A percentile compares a stretch with the other conserved stretches of the same genome.
Conservation (phyloP, 1,284 basidiomycete genomes). For the Cutaneotrichosporon sp. region DNA sequence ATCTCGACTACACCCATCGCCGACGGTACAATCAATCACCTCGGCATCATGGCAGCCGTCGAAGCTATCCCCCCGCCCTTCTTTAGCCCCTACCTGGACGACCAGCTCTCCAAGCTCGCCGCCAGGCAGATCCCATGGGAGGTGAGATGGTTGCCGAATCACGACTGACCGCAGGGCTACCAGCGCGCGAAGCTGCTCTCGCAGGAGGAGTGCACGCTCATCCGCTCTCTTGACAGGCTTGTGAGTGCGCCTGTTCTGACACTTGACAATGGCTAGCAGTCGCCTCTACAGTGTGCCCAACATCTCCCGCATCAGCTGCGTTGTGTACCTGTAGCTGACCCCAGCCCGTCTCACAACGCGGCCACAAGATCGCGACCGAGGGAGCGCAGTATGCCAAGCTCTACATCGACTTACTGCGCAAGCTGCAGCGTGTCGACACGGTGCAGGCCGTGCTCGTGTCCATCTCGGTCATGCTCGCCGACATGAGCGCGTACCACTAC, state of each 20-base stretch:
- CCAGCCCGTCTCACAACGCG: slow-evolving; percentile 68
- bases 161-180: slow-evolving; percentile 66
- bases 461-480: slow-evolving; percentile 80
- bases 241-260: slow-evolving; percentile 27
- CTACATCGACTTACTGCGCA: slow-evolving; percentile 88
- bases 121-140: slow-evolving; percentile 95
- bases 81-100: slow-evolving; percentile 78
- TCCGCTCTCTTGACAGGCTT: slow-evolving; percentile 83
- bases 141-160: slow-evolving; percentile 58
- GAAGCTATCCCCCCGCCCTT: slow-evolving; percentile 70
- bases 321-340: no score
- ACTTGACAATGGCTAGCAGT: not conserved
- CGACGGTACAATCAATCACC: not conserved
- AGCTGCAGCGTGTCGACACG: slow-evolving; percentile 88
- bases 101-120: slow-evolving; percentile 81
- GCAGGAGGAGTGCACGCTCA: slow-evolving; percentile 81
- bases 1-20: slow-evolving; percentile 5
- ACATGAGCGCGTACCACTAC: slow-evolving; percentile 59
- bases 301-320: not conserved
- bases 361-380: slow-evolving; percentile 73
- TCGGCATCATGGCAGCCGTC: slow-evolving; percentile 31
- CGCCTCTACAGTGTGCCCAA: not conserved
- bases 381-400: slow-evolving; percentile 81
- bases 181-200: slow-evolving; percentile 91
- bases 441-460: slow-evolving; percentile 91